Evolutionary conservation across 2,329 filamentous ascomycete species (phyloP).

Genomic region (Proliferodiscus dingleyae): DNA sequence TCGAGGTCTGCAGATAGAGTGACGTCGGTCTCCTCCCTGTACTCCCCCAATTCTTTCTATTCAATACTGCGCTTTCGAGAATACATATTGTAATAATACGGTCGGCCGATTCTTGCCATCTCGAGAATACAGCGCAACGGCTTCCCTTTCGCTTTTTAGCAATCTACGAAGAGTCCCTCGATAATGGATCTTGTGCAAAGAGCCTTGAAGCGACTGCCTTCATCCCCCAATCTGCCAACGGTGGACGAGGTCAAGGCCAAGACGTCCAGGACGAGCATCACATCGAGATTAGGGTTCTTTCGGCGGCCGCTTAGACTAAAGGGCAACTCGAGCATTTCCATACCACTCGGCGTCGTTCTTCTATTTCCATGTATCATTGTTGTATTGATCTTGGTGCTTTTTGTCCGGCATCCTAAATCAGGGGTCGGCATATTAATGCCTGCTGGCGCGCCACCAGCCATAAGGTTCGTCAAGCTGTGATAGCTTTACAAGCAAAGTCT

Average conservation of each 20-base stretch:
- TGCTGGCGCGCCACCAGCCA: conserved; percentile 79
- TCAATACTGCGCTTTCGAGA: conserved; percentile 22
- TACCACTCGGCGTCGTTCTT: conserved; percentile 87
- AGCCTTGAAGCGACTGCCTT: conserved; percentile 46
- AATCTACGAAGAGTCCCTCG: conserved; percentile 11
- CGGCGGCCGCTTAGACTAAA: conserved; percentile 79
- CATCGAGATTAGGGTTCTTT: conserved; percentile 69
- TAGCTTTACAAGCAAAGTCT: background rate
- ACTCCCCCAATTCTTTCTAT: conserved; percentile 16
- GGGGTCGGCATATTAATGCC: conserved; percentile 81
- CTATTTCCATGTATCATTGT: conserved; percentile 90
- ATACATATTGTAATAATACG: conserved; percentile 25
- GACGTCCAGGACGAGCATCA: conserved; percentile 31
- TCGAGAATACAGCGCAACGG: conserved; percentile 8
- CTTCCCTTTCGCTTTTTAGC: conserved; percentile 27
- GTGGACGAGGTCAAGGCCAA: conserved; percentile 40
- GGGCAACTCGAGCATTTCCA: conserved; percentile 86
- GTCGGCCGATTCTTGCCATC: conserved; percentile 6
- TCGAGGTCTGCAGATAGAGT: conserved; percentile 18
- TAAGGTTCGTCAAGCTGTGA: conserved; percentile 57
- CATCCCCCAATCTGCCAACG: conserved; percentile 38
- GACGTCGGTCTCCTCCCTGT: conserved; percentile 3
- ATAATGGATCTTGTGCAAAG: conserved; percentile 50
- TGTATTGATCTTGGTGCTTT: conserved; percentile 82
- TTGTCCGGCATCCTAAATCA: conserved; percentile 81